A percentile compares a stretch with the other conserved stretches of the same genome.
Conservation (phyloP, 345 rosid genomes). For the Euphorbia pulcherrima region DNA sequence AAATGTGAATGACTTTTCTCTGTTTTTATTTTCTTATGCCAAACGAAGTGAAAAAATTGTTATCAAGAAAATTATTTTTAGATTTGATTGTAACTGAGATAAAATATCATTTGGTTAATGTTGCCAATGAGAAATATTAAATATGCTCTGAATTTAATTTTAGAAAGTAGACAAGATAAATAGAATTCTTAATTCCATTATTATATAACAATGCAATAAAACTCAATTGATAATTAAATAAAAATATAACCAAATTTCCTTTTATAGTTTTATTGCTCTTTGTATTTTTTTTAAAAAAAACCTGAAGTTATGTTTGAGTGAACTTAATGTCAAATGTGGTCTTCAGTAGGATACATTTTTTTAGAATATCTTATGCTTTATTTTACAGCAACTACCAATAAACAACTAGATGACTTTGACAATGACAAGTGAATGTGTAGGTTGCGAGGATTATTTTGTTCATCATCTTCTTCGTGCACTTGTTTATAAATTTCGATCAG, state of each 20-base stretch:
- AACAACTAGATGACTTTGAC: not conserved
- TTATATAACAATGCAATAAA: not conserved
- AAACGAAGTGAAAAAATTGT: not conserved
- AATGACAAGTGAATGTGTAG: conserved; percentile 28
- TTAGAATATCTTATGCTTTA: not conserved
- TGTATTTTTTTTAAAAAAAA: not conserved
- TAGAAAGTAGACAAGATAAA: not conserved
- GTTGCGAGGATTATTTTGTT: conserved; percentile 71
- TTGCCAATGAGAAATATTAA: not conserved
- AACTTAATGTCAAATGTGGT: not conserved
- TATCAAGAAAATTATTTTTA: not conserved
- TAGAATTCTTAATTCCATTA: not conserved
- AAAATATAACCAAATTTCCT: too few relatives aligned
- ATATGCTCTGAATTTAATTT: not conserved
- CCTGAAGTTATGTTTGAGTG: not conserved
- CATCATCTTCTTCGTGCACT: conserved; percentile 58
- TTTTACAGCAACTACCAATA: not conserved
- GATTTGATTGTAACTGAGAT: not conserved
- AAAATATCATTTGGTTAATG: not conserved
- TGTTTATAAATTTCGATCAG: conserved; percentile 63
- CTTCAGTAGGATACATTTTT: not conserved
- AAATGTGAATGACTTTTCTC: not conserved
- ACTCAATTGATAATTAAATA: not conserved
- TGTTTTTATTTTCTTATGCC: not conserved
- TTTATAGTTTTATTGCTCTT: not conserved